A percentile compares a stretch with the other conserved stretches of the same genome.
phyloP scores from a whole-genome alignment of 192 early-diverging fungal species.

The Chytriomyces sp. region DNA sequence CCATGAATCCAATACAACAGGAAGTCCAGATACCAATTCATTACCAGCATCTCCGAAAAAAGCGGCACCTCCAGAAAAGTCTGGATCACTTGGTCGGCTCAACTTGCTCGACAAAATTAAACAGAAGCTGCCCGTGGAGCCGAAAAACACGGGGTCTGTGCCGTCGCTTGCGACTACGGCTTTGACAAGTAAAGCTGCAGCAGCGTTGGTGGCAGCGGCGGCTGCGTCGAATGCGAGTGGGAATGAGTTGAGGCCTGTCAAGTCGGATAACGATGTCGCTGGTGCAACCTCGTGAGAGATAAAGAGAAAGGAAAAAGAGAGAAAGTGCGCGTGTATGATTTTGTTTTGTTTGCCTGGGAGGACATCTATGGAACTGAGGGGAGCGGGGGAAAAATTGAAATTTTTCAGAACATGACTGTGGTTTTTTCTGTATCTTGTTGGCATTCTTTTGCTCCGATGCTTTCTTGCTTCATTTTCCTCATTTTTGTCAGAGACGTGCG shows the following conservation, averaged over 20 bases:
- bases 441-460: too few species aligned
- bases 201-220: neutral
- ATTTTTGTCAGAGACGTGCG: too few species aligned
- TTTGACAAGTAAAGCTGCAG: neutral
- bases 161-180: neutral
- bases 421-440: too few species aligned
- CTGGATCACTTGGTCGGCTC: neutral
- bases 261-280: neutral
- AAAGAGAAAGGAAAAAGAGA: neutral
- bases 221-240: neutral
- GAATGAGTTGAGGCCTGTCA: neutral
- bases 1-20: conserved; percentile 6
- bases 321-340: neutral
- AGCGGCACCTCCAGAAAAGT: neutral
- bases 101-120: conserved; percentile 28
- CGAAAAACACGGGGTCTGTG: neutral
- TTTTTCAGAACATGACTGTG: too few species aligned
- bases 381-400: too few species aligned
- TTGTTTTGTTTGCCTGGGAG: neutral
- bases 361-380: neutral
- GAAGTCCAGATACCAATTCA: neutral
- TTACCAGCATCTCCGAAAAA: neutral
- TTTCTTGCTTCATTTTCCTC: too few species aligned
- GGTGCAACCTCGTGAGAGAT: too few species aligned
- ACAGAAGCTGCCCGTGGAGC: neutral